phyloP scores from a whole-genome alignment of 2,329 filamentous ascomycete species.

The Fusarium domesticum region DNA sequence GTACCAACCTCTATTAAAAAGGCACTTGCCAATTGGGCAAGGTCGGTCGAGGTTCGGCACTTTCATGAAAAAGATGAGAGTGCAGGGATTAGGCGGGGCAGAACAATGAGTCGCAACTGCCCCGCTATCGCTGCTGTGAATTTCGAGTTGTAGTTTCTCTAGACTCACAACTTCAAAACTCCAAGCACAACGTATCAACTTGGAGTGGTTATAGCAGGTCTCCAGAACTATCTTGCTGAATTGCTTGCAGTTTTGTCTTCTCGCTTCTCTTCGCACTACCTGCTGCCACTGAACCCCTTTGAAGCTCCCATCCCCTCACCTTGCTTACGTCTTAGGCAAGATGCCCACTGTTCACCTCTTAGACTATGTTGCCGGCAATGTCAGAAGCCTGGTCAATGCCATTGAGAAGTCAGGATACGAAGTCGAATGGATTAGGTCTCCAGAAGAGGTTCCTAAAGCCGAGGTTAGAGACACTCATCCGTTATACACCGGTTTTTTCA shows the following conservation, averaged over 20 bases:
- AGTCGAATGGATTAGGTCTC: constrained; percentile 86
- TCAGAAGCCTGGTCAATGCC: constrained; percentile 93
- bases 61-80: constrained; percentile 13
- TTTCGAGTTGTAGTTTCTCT: constrained; percentile 12
- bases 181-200: constrained; percentile 10
- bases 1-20: too few relatives aligned
- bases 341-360: constrained; percentile 78
- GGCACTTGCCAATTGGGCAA: not conserved
- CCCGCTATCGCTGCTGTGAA: constrained; percentile 25
- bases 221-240: too few relatives aligned
- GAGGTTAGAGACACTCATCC: constrained; percentile 59
- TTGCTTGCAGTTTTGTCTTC: not conserved
- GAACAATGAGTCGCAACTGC: constrained; percentile 14
- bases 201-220: too few relatives aligned
- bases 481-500: constrained; percentile 3
- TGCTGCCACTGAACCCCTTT: not conserved
- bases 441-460: constrained; percentile 78
- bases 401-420: constrained; percentile 94
- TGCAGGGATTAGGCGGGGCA: constrained; percentile 32
- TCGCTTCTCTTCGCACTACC: not conserved
- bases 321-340: constrained; percentile 26
- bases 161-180: constrained; percentile 13
- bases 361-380: constrained; percentile 93
- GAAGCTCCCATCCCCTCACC: constrained; percentile 3
- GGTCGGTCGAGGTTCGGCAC: constrained; percentile 13